A percentile compares a stretch with the other conserved stretches of the same genome.
These are phyloP conservation scores for Sindora glabra DNA, from an alignment of 306 rosid species.

Conservation along the genomic window DNA sequence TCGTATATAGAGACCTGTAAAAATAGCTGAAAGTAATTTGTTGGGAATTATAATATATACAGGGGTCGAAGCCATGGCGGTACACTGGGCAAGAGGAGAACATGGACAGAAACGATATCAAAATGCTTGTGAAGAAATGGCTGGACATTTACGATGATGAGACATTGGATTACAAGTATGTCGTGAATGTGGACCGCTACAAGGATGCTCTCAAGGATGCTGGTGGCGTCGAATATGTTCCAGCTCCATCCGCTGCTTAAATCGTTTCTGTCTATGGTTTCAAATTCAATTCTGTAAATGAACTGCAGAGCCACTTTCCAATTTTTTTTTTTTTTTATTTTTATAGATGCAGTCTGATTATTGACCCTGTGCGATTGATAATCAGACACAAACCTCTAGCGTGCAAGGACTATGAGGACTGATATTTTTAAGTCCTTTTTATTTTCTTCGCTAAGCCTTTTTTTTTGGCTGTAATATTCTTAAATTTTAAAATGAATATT, in stretches of 20 bases:
- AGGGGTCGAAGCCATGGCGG: constrained; percentile 97
- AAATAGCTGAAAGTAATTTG: background rate
- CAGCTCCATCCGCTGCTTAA: constrained; percentile 56
- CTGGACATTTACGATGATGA: constrained; percentile 73
- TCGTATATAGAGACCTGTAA: background rate
- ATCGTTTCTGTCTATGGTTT: background rate
- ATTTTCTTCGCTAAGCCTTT: background rate
- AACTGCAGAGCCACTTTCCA: background rate
- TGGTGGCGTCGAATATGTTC: constrained; percentile 6
- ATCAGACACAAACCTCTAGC: background rate
- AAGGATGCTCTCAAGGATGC: constrained; percentile 23
- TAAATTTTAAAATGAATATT: constrained; percentile 13
- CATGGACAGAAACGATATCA: constrained; percentile 78
- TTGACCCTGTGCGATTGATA: background rate
- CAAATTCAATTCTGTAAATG: background rate
- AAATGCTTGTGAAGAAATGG: constrained; percentile 75
- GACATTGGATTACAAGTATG: constrained; percentile 41
- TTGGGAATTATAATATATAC: background rate
- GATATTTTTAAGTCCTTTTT: constrained; percentile 13
- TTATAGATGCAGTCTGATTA: background rate
- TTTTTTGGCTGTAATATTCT: background rate
- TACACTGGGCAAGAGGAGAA: constrained; percentile 64
- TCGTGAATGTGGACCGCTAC: background rate
- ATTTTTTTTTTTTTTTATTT: background rate
- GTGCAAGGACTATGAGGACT: constrained; percentile 6